Conservation (phyloP, 768 basidiomycete species). For the Candolleomyces aberdarensis region DNA sequence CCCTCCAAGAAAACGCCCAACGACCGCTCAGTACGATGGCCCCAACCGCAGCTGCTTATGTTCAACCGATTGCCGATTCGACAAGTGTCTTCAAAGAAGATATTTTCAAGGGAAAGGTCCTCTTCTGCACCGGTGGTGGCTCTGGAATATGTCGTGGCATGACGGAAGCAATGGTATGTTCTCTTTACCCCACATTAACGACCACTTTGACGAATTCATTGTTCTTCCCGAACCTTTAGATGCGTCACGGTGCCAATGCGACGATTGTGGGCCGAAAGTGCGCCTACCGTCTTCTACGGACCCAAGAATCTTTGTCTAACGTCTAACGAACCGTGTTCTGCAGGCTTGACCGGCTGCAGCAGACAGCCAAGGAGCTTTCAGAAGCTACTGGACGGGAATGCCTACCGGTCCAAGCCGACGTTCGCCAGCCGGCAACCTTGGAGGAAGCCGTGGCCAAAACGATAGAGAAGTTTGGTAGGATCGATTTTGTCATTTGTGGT, state of each 20-base stretch:
- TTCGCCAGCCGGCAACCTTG: constrained; percentile 71
- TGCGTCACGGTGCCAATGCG: constrained; percentile 80
- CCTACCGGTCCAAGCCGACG: constrained; percentile 75
- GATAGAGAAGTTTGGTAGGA: constrained; percentile 73
- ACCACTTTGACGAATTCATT: neutral
- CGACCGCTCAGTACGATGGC: constrained; percentile 26
- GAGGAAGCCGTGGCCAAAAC: constrained; percentile 72
- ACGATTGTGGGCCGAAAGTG: constrained; percentile 87
- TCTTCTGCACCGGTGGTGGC: constrained; percentile 89
- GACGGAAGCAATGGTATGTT: constrained; percentile 75
- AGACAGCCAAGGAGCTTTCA: constrained; percentile 70
- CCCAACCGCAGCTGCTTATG: constrained; percentile 29
- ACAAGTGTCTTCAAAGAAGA: constrained; percentile 68
- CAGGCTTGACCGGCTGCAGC: constrained; percentile 69
- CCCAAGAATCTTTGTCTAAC: neutral
- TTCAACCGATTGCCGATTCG: constrained; percentile 50
- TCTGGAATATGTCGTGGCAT: constrained; percentile 92
- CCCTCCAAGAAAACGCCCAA: too few species aligned
- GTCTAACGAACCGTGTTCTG: neutral
- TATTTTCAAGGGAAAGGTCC: constrained; percentile 87
- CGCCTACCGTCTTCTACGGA: constrained; percentile 1
- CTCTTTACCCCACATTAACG: constrained; percentile 4
- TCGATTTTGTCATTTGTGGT: constrained; percentile 97
- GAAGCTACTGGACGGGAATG: constrained; percentile 68
- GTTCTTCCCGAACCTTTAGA: constrained; percentile 37